Base-by-base conservation (phyloP, 2,329 filamentous ascomycete genomes). In the Davidsoniella neocaledoniae region DNA sequence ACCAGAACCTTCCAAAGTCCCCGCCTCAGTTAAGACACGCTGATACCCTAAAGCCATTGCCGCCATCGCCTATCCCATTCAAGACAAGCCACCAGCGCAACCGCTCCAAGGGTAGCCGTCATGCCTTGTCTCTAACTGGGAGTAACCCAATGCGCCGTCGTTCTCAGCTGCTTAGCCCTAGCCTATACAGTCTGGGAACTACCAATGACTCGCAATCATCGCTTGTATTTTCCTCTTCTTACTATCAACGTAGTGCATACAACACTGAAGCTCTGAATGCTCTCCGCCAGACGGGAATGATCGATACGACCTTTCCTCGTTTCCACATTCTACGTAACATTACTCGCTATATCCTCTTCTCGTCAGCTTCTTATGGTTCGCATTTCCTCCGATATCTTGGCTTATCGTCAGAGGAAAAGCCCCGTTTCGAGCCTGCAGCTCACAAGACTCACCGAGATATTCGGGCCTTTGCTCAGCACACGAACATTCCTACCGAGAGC, bases 351-450 rank as follows among this genome's bases (percentile, higher is more conserved):
- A 79, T 81, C 65, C 70, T 75, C 2, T 82, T 79, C 57, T 77
- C 78, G 1, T 81, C 78, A 1, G 78, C 79, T 1, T 76, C 76
- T 0, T 82, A 83, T 51, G 78, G 79, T 0, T 76, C 75, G 0
- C 70, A 71, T 43, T 81, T 82, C 53, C 66, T 82, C 44, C 73
- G 74, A 49, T 66, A 80, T 19, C 69, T 81, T 65, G 77, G 77
- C 2, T 79, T 82, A 25, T 69, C 68, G 0, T 23, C 47, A n/a
- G 71, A 72, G 54, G 61, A 73, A 43, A 62, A 72, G 2, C 58
- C 64, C 1, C 50, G 68, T 9, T 55, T 54, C 17, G 42, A 51
- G 25, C 63, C 63, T 25, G 62, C 63, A 14, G 58, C 65, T 49
- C 68, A 73, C 53, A 67, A 68, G 47, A 72, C 68, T 1, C 77